Conservation (phyloP, 2,329 filamentous ascomycete genomes). For the Aspergillus chevalieri region DNA sequence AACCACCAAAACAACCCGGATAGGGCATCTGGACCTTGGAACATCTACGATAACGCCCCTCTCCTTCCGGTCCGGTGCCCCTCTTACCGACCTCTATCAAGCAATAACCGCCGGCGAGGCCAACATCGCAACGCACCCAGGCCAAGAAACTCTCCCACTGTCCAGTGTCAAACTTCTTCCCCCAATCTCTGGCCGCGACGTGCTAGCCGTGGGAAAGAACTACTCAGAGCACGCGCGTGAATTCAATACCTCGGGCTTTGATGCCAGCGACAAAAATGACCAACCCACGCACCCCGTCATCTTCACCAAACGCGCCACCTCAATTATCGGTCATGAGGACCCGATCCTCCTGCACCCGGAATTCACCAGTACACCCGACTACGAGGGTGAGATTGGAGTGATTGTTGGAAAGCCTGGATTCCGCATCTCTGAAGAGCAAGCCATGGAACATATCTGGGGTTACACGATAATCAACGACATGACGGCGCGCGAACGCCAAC, state of each 20-base stretch:
- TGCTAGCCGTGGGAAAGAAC: conserved; percentile 53
- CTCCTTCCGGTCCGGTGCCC: not conserved
- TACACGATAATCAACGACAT: not conserved
- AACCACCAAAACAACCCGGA: too few relatives aligned
- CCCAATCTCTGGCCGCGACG: conserved; percentile 45
- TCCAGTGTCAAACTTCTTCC: conserved; percentile 40
- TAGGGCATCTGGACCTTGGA: not conserved
- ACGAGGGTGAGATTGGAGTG: not conserved
- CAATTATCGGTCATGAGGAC: not conserved
- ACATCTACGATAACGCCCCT: not conserved
- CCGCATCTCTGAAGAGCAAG: not conserved
- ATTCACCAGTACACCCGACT: not conserved
- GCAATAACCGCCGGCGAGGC: conserved; percentile 43
- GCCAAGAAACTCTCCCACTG: conserved; percentile 26
- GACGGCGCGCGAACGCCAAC: not conserved
- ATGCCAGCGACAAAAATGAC: conserved; percentile 50
- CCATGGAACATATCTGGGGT: not conserved
- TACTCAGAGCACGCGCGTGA: conserved; percentile 54
- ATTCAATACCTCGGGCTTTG: conserved; percentile 52
- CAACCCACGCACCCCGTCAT: conserved; percentile 25
- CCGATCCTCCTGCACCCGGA: not conserved
- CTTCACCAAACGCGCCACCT: not conserved
- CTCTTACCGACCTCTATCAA: conserved; percentile 44
- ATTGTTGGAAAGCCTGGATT: not conserved
- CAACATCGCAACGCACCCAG: conserved; percentile 24